Base-by-base conservation (phyloP, 2,329 filamentous ascomycete genomes). In the Cladosporium colombiae region DNA sequence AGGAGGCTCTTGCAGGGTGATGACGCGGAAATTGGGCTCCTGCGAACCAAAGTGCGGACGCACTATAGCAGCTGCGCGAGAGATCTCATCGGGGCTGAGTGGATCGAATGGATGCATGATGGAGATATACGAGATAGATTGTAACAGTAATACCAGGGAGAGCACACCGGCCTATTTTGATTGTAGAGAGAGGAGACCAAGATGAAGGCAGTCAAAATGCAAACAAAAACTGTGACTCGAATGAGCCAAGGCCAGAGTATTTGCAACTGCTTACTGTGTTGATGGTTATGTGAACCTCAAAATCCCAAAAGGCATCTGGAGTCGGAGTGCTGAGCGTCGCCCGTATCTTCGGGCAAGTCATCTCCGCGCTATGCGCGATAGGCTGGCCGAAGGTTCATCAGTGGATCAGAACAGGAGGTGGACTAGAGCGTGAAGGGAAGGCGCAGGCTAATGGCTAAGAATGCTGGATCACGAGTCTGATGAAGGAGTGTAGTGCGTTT, bases 31-130 rank as follows among this genome's bases (percentile, higher is more conserved):
- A 59, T 63, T 63, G 18, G 85, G 84, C 90, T 88, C 74, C 91
- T 56, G 61, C n/a, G 89, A 68, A 85, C 86, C 64, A 88, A 83
- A 70, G 84, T 87, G 57, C 91, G 74, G 1, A 88, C 83, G 76
- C 89, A 88, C 71, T 33, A 56, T 56, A 18, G 35, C 23, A 14
- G 61, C 65, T 82, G 77, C 5, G 87, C 71, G n/a, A 79, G 70
- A 64, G 81, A 80, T 61, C 70, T 84, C 78, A 52, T 80, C 60
- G 66, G 80, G 44, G 33, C 27, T 44, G 13, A 65, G 56, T 14
- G 64, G 63, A n/a, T 65, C 64, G 57, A 65, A 65, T 16, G 64
- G 64, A 61, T 65, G 64, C 46, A 59, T 52, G 52, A 13, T 23
- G 11, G 21, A n/a, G 8, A 5, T n/a, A 16, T 52, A 27, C 8